Conservation (phyloP, 2,329 filamentous ascomycete genomes). For the Calcarisporium arbuscula region DNA sequence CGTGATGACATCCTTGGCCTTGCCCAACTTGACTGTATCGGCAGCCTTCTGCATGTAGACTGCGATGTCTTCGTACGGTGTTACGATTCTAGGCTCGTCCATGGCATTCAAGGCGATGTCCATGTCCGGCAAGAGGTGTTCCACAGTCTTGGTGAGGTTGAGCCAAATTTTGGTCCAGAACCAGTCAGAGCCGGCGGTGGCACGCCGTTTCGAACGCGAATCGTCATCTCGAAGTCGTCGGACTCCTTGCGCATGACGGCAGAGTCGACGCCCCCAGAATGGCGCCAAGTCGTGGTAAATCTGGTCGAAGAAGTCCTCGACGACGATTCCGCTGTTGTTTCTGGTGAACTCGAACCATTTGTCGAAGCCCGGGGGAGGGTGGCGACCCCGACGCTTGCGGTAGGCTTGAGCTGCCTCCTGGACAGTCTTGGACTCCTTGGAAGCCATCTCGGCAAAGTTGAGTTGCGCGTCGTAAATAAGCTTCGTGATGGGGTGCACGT, state of each 20-base stretch:
- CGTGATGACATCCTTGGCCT: slow-evolving; percentile 36
- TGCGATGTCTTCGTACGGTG: slow-evolving; percentile 56
- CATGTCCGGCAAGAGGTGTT: slow-evolving; percentile 56
- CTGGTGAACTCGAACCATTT: slow-evolving; percentile 53
- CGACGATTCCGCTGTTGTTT: slow-evolving; percentile 44
- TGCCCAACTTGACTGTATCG: slow-evolving; percentile 36
- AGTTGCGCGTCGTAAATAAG: slow-evolving; percentile 41
- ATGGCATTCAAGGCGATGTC: slow-evolving; percentile 61
- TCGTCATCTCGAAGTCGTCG: slow-evolving; percentile 53
- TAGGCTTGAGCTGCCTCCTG: slow-evolving; percentile 51
- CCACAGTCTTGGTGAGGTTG: slow-evolving; percentile 45
- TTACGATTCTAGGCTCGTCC: slow-evolving; percentile 60
- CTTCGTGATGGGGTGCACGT: slow-evolving; percentile 44
- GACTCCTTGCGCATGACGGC: slow-evolving; percentile 45
- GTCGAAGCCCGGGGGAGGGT: slow-evolving; percentile 58
- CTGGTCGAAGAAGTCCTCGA: slow-evolving; percentile 60
- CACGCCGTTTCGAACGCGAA: slow-evolving; percentile 48
- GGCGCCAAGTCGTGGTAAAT: slow-evolving; percentile 56
- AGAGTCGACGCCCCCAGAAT: slow-evolving; percentile 48
- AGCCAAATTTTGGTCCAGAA: slow-evolving; percentile 54
- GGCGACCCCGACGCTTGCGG: slow-evolving; percentile 49
- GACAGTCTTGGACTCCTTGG: slow-evolving; percentile 42
- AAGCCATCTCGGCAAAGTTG: slow-evolving; percentile 31
- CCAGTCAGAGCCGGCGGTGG: slow-evolving; percentile 46
- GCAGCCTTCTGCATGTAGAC: slow-evolving; percentile 46